Evolutionary conservation across 2,329 filamentous ascomycete genomes (phyloP), one percentile per base, ranked within the genome.

Genomic region (Xylariomycetidae sp.): DNA sequence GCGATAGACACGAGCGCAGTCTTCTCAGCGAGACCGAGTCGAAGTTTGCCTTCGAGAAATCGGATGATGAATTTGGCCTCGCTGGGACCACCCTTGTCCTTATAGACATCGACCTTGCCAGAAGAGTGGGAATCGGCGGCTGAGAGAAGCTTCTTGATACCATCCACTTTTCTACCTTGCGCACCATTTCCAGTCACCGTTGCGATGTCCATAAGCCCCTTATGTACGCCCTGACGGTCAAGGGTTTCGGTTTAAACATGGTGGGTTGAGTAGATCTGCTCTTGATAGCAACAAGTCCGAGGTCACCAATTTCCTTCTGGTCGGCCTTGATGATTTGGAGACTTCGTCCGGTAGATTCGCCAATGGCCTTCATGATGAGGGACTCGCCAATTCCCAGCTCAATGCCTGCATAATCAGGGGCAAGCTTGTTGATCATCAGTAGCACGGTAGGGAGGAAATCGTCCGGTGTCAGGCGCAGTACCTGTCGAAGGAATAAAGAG

Each of bases 341-440:
- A 51, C 80, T 94, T 40, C 92, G 81, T 8, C 92, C 92, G 0
- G 92, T 98, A 18, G 82, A 85, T 64, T 97, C 90, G 9, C 90
- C 90, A 52, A 98, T 94, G 5, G 92, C 87, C 60, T 97, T 98
- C 89, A 97, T 97, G 51, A 98, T 96, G 17, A 97, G 64, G 1
- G 90, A 97, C 63, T 98, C 92, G 36, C 92, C 92, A 49, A 98
- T 97, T n/a, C 92, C 92, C 18, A 98, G 73, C 62, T 98, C 92
- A 42, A 98, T 89, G 14, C 92, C 92, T 27, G 89, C 84, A 58
- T 96, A 98, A 54, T 98, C 92, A 3, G 92, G 90, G 3, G 92
- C 92, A 16, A 98, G 77, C 59, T 97, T 97, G 64, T 96, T 96
- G 60, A 95, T 86, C 92, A 98, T 97, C 18, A 98, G 77, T 42